A percentile compares a stretch with the other conserved stretches of the same genome.
These are phyloP conservation scores for Suhomyces bolitotheri DNA, from an alignment of 1,139 yeast genomes.

Conservation along the genomic window DNA sequence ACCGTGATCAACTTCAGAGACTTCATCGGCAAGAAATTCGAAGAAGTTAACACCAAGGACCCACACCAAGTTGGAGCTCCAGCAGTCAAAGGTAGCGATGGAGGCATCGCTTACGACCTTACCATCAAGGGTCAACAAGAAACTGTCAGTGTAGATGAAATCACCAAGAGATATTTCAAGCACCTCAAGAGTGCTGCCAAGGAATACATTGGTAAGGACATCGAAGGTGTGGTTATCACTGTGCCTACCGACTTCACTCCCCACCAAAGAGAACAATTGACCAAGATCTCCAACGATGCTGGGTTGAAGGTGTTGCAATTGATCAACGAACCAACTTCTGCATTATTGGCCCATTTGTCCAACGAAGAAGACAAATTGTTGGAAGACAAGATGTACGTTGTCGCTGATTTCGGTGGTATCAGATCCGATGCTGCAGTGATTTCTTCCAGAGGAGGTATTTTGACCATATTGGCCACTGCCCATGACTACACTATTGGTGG, in stretches of 20 bases:
- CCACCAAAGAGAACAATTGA: constrained; percentile 66
- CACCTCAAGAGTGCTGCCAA: constrained; percentile 87
- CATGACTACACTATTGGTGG: constrained; percentile 90
- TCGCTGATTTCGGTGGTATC: constrained; percentile 96
- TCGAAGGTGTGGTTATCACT: constrained; percentile 84
- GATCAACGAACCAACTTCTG: constrained; percentile 92
- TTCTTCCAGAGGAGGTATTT: constrained; percentile 89
- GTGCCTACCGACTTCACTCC: constrained; percentile 88
- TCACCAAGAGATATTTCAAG: constrained; percentile 78
- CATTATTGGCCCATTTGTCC: constrained; percentile 74
- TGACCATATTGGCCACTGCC: constrained; percentile 83
- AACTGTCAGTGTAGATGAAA: constrained; percentile 68
- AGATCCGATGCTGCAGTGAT: constrained; percentile 96
- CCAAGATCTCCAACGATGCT: constrained; percentile 63
- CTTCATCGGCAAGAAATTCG: constrained; percentile 75
- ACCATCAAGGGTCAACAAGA: constrained; percentile 46
- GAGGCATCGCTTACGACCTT: constrained; percentile 69
- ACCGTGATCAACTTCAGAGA: constrained; percentile 94
- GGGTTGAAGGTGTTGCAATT: constrained; percentile 83
- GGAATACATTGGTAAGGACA: constrained; percentile 81
- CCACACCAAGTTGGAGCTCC: constrained; percentile 65
- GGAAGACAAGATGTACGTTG: constrained; percentile 81
- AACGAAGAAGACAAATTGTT: constrained; percentile 55
- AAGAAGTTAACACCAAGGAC: constrained; percentile 61
- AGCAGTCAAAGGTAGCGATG: constrained; percentile 65